Percentiles rank a stretch among this genome's conserved stretches.
These are phyloP conservation scores for Omphalea diandra DNA, from an alignment of 441 rosid species.

Conservation along the genomic window DNA sequence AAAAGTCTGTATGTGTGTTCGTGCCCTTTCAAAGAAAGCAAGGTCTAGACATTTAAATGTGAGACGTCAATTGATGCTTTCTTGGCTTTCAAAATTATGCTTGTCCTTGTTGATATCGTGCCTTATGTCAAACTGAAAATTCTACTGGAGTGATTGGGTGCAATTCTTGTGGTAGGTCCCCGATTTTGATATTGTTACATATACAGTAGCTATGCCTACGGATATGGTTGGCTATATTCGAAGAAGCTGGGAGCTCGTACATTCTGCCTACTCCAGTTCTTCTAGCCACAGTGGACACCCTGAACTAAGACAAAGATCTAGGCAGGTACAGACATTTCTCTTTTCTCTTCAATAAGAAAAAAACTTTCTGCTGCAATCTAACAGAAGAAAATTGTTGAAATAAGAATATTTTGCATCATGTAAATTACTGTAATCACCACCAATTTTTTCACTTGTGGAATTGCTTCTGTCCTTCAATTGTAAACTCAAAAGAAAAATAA, in stretches of 20 bases:
- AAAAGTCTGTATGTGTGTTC: conserved; percentile 38
- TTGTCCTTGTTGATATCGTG: conserved; percentile 4
- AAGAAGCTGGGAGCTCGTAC: conserved; percentile 33
- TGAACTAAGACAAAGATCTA: conserved; percentile 9
- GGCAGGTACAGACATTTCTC: conserved; percentile 17
- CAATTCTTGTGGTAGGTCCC: conserved; percentile 31
- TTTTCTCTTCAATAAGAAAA: not conserved
- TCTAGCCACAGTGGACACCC: conserved; percentile 11
- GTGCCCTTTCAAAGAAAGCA: conserved; percentile 35
- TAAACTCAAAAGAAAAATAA: not conserved
- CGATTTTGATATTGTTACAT: conserved; percentile 36
- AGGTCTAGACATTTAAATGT: conserved; percentile 31
- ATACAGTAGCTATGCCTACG: conserved; percentile 33
- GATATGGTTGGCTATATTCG: conserved; percentile 35
- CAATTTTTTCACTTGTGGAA: not conserved
- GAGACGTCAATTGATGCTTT: conserved; percentile 8
- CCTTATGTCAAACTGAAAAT: not conserved
- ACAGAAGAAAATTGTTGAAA: conserved; percentile 1
- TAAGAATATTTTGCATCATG: not conserved
- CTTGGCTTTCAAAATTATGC: not conserved
- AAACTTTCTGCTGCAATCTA: not conserved
- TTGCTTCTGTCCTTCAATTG: not conserved
- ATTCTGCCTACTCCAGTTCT: conserved; percentile 18
- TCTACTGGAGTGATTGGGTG: conserved; percentile 6
- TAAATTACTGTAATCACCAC: not conserved